Percentiles rank a stretch among this genome's conserved stretches.
These are phyloP conservation scores for Fusarium denticulatum DNA, from an alignment of 2,329 filamentous ascomycete genomes.

Conservation along the genomic window DNA sequence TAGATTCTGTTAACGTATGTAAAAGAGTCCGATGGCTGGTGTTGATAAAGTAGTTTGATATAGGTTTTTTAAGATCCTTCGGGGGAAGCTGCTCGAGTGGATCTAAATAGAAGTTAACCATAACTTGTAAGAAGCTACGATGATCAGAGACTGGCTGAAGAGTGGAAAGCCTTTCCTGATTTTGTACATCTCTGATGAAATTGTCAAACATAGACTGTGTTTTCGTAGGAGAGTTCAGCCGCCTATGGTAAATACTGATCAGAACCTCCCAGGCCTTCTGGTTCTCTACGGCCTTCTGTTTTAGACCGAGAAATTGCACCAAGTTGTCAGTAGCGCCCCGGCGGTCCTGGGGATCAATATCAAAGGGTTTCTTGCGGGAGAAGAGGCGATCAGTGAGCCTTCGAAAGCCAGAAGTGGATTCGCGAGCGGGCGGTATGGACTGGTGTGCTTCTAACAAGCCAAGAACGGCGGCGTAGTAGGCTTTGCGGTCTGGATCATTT, in stretches of 20 bases:
- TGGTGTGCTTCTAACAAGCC: too few species aligned
- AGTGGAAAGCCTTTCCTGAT: too few species aligned
- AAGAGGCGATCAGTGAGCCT: not conserved
- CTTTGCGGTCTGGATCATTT: too few species aligned
- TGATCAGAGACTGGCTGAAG: accelerated
- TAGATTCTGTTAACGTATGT: accelerated
- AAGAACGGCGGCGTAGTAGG: too few species aligned
- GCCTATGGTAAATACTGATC: accelerated
- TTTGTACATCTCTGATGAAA: not conserved
- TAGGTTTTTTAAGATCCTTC: not conserved
- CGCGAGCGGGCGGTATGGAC: too few species aligned
- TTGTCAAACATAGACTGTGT: not conserved
- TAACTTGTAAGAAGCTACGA: accelerated
- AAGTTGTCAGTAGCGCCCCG: too few species aligned
- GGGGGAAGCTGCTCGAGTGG: accelerated
- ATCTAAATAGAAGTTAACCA: accelerated
- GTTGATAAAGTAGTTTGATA: not conserved
- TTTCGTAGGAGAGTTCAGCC: accelerated
- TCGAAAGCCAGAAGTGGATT: not conserved
- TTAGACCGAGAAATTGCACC: accelerated
- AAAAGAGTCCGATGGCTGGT: not conserved
- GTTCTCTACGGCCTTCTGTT: accelerated
- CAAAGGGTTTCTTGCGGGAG: not conserved
- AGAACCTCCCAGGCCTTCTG: not conserved
- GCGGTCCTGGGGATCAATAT: too few species aligned